These are phyloP conservation scores for Cubamyces sp. DNA, from an alignment of 768 basidiomycete species.

Conservation along the genomic window DNA sequence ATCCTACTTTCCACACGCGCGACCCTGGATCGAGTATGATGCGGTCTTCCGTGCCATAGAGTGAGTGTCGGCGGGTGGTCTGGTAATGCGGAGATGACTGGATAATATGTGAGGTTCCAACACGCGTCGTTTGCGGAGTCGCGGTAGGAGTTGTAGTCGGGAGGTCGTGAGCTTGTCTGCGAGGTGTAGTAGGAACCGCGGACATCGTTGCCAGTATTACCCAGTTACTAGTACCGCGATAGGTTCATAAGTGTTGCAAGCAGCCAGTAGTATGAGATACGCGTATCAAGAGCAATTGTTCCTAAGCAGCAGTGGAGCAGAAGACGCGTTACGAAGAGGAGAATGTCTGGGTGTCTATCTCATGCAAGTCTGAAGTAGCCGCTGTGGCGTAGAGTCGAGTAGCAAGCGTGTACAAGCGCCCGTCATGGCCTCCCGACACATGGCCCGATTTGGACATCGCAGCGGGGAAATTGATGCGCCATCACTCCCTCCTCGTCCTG, in stretches of 20 bases:
- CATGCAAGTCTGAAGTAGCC: too few relatives aligned
- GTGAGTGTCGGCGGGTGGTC: conserved; percentile 85
- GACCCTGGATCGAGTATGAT: conserved; percentile 95
- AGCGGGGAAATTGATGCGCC: conserved; percentile 3
- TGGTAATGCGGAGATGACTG: conserved; percentile 83
- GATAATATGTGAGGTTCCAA: conserved; percentile 50
- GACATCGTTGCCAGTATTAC: conserved; percentile 33
- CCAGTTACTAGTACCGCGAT: neutral
- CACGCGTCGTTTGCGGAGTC: conserved; percentile 62
- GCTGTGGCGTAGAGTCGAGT: too few relatives aligned
- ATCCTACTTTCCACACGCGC: conserved; percentile 95
- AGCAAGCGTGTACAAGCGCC: neutral
- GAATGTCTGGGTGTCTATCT: too few relatives aligned
- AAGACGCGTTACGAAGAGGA: too few relatives aligned
- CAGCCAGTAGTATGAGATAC: neutral
- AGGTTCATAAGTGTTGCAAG: neutral
- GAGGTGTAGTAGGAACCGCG: conserved; percentile 39
- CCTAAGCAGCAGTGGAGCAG: too few relatives aligned
- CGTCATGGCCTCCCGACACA: conserved; percentile 3
- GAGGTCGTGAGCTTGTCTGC: conserved; percentile 23
- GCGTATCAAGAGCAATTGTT: neutral
- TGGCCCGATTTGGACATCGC: neutral
- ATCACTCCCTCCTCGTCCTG: neutral
- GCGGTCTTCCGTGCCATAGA: conserved; percentile 97
- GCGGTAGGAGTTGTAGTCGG: conserved; percentile 35